These are phyloP conservation scores for Papilionanthe hybrid DNA, from an alignment of 116 monocot species.

Conservation along the genomic window DNA sequence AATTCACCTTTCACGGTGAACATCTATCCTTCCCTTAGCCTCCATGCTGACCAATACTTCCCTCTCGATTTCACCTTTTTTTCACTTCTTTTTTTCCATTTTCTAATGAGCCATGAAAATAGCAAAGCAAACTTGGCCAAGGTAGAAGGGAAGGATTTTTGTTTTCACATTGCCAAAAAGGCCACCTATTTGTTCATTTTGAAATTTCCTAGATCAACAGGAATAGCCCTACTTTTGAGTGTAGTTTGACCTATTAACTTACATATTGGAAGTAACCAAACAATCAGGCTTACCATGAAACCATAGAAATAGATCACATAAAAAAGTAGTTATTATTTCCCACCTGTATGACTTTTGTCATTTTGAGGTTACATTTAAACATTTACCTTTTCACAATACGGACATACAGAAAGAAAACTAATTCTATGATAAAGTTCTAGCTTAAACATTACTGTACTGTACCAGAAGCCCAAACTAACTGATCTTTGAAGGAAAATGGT, in stretches of 20 bases:
- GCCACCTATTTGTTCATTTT: too few relatives aligned
- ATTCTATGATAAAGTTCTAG: not conserved
- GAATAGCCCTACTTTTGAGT: too few relatives aligned
- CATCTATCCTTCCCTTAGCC: constrained; percentile 62
- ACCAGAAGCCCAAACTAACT: constrained; percentile 7
- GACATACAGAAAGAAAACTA: not conserved
- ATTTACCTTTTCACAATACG: too few relatives aligned
- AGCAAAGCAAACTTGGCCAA: too few relatives aligned
- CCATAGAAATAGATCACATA: not conserved
- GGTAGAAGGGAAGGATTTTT: too few relatives aligned
- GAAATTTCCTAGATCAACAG: too few relatives aligned
- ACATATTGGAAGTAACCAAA: too few relatives aligned
- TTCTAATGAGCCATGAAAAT: not conserved
- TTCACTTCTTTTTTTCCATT: constrained; percentile 18
- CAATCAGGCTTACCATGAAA: too few relatives aligned
- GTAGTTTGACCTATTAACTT: too few relatives aligned
- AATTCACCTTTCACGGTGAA: constrained; percentile 48
- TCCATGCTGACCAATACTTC: constrained; percentile 38
- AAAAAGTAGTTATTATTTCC: too few relatives aligned
- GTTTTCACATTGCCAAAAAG: too few relatives aligned
- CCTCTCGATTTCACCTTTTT: constrained; percentile 47
- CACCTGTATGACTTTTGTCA: not conserved
- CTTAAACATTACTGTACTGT: not conserved
- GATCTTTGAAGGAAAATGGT: constrained; percentile 20
- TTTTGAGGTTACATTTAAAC: not conserved